Conservation (phyloP, 768 basidiomycete genomes). For the Tubosaeta sp. region DNA sequence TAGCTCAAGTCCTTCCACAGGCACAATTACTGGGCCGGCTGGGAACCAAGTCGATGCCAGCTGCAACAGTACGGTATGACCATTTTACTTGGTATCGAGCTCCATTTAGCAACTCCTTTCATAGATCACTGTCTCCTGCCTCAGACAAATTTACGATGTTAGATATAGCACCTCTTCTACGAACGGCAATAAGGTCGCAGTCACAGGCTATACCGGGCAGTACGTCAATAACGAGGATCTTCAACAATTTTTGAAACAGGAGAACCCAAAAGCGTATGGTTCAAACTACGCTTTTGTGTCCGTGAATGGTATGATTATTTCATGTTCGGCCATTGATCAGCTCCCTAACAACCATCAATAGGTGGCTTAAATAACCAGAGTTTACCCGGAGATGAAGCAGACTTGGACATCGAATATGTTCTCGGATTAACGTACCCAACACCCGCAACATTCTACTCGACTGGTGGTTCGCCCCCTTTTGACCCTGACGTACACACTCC, state of each 20-base stretch:
- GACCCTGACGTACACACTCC: conserved; percentile 41
- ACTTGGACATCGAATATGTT: conserved; percentile 64
- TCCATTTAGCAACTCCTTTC: not conserved
- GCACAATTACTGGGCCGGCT: conserved; percentile 26
- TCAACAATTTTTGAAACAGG: conserved; percentile 45
- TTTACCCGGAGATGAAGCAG: conserved; percentile 58
- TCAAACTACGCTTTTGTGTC: conserved; percentile 51
- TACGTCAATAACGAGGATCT: conserved; percentile 53
- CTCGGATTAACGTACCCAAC: conserved; percentile 63
- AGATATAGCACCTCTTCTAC: conserved; percentile 41
- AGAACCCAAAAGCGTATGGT: conserved; percentile 44
- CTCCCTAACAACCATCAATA: conserved; percentile 21
- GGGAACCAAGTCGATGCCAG: conserved; percentile 42
- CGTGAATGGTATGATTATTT: conserved; percentile 43
- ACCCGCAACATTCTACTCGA: conserved; percentile 56
- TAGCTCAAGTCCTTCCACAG: conserved; percentile 2
- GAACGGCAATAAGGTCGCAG: conserved; percentile 47
- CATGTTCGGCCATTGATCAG: not conserved
- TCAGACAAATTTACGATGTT: conserved; percentile 54
- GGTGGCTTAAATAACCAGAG: conserved; percentile 62
- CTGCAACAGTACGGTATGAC: conserved; percentile 38
- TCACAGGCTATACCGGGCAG: conserved; percentile 52
- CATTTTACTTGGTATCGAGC: not conserved
- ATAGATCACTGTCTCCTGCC: conserved; percentile 49
- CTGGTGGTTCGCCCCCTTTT: conserved; percentile 59